Conservation (phyloP, 345 rosid genomes). For the Acer yangbiense region DNA sequence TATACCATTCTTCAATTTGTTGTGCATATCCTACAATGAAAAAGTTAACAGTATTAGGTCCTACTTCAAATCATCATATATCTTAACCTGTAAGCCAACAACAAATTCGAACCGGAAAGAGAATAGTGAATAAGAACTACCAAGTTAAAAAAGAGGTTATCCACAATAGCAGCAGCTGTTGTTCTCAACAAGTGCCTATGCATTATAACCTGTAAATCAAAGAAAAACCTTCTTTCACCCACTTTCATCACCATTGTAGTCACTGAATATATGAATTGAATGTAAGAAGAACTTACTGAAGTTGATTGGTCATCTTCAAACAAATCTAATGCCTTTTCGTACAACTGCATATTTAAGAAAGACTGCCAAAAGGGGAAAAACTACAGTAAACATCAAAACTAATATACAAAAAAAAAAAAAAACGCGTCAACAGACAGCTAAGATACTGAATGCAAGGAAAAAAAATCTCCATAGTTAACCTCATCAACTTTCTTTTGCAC, state of each 20-base stretch:
- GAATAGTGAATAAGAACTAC: slow-evolving; percentile 37
- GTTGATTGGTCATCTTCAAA: slow-evolving; percentile 88
- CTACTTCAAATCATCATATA: slow-evolving; percentile 13
- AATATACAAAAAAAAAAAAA: neutral
- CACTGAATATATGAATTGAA: neutral
- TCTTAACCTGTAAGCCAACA: slow-evolving; percentile 16
- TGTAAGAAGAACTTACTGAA: slow-evolving; percentile 62
- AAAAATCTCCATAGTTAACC: slow-evolving; percentile 47
- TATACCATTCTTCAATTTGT: slow-evolving; percentile 77
- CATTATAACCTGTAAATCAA: slow-evolving; percentile 68
- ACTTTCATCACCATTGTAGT: slow-evolving; percentile 27
- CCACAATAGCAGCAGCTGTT: slow-evolving; percentile 65
- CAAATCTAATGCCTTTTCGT: slow-evolving; percentile 85
- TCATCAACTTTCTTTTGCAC: slow-evolving; percentile 92
- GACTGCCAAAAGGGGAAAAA: slow-evolving; percentile 51
- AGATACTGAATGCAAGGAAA: slow-evolving; percentile 14
- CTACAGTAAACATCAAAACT: slow-evolving; percentile 11
- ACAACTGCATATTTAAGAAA: slow-evolving; percentile 87
- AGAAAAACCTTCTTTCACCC: slow-evolving; percentile 17
- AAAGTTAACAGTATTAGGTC: slow-evolving; percentile 19
- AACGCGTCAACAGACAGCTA: neutral
- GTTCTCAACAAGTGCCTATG: slow-evolving; percentile 92
- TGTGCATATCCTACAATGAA: slow-evolving; percentile 59
- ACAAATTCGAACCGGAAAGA: slow-evolving; percentile 17
- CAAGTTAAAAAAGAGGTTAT: slow-evolving; percentile 70